A percentile compares a stretch with the other conserved stretches of the same genome.
These are phyloP conservation scores for Albatrellus ellisii DNA, from an alignment of 768 basidiomycete species.

Conservation along the genomic window DNA sequence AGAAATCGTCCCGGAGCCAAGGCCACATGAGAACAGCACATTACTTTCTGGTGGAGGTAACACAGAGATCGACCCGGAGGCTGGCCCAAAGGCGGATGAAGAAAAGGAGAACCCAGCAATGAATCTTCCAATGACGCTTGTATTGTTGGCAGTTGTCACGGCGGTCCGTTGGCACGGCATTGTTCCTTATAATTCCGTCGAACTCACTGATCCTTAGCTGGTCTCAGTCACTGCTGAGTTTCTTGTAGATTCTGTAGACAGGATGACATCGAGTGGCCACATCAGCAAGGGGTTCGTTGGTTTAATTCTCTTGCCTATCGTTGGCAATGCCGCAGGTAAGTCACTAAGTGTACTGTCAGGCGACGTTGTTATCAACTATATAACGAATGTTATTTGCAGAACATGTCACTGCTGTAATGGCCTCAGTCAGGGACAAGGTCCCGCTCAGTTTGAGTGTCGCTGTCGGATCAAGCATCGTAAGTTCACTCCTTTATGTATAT, in stretches of 20 bases:
- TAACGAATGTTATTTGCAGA: slow-evolving; percentile 31
- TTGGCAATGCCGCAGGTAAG: slow-evolving; percentile 72
- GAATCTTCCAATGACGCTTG: slow-evolving; percentile 22
- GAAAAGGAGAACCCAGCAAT: slow-evolving; percentile 24
- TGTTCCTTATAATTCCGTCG: background rate
- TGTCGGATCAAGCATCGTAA: slow-evolving; percentile 73
- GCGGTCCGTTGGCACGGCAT: slow-evolving; percentile 19
- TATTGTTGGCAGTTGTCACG: slow-evolving; percentile 24
- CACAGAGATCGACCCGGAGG: slow-evolving; percentile 8
- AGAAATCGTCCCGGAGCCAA: background rate
- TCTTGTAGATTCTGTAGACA: slow-evolving; percentile 74
- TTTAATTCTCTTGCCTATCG: slow-evolving; percentile 80
- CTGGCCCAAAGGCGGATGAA: slow-evolving; percentile 14
- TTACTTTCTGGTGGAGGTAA: background rate
- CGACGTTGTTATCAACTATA: slow-evolving; percentile 2
- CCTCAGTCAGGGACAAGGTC: slow-evolving; percentile 82
- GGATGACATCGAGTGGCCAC: slow-evolving; percentile 39
- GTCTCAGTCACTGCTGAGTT: slow-evolving; percentile 44
- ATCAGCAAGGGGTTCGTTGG: slow-evolving; percentile 81
- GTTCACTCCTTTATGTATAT: slow-evolving; percentile 17
- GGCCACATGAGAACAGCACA: background rate
- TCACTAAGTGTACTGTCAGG: slow-evolving; percentile 2
- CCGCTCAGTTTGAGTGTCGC: slow-evolving; percentile 82
- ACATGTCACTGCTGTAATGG: slow-evolving; percentile 84
- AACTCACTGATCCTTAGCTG: slow-evolving; percentile 15